These are phyloP conservation scores for Alternaria triticina DNA, from an alignment of 2,329 filamentous ascomycete genomes.

Conservation along the genomic window DNA sequence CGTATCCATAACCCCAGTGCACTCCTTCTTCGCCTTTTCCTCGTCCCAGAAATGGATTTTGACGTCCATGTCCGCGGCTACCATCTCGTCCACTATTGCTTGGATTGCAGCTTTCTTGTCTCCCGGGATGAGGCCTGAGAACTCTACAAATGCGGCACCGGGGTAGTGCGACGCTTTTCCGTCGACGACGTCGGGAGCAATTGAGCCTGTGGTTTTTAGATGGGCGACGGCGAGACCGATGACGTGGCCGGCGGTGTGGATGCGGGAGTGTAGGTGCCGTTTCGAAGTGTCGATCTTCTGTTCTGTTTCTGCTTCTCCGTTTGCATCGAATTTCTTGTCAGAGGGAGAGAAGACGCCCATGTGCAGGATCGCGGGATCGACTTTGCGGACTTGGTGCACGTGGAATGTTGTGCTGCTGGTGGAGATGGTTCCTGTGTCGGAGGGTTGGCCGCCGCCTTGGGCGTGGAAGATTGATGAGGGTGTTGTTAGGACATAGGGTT, in stretches of 20 bases:
- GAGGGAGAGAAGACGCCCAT: constrained; percentile 61
- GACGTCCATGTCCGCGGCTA: constrained; percentile 50
- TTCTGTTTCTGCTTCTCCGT: not conserved
- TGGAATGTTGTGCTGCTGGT: constrained; percentile 51
- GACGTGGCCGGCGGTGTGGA: constrained; percentile 77
- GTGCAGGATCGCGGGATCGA: constrained; percentile 66
- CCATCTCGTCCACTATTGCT: constrained; percentile 63
- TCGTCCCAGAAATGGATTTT: constrained; percentile 72
- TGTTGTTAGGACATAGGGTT: constrained; percentile 65
- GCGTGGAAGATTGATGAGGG: constrained; percentile 75
- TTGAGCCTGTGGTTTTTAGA: constrained; percentile 56
- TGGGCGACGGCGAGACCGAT: constrained; percentile 71
- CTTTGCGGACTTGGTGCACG: constrained; percentile 64
- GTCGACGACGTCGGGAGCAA: constrained; percentile 61
- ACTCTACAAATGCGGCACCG: constrained; percentile 70
- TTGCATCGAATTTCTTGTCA: not conserved
- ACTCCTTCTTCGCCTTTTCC: constrained; percentile 59
- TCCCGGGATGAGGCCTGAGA: constrained; percentile 68
- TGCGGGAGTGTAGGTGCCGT: constrained; percentile 68
- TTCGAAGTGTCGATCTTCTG: constrained; percentile 63
- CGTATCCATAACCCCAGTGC: constrained; percentile 49
- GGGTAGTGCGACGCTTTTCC: constrained; percentile 76
- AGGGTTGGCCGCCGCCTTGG: constrained; percentile 77
- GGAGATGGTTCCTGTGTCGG: constrained; percentile 67
- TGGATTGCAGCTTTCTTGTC: constrained; percentile 61